These are phyloP conservation scores for Citrus reticulata DNA, from an alignment of 345 rosid genomes.

Conservation along the genomic window DNA sequence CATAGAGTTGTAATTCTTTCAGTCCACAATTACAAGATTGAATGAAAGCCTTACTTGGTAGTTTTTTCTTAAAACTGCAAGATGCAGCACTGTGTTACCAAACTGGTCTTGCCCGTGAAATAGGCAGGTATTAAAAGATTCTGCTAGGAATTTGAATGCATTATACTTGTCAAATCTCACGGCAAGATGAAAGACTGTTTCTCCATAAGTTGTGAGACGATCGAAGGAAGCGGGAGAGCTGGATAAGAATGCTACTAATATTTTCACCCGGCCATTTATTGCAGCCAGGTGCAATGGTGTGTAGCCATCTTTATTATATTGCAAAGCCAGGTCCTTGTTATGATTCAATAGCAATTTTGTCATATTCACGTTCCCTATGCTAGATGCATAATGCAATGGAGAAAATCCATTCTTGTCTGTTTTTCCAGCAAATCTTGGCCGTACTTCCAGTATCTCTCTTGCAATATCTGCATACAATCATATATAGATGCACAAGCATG, in stretches of 20 bases:
- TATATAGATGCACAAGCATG: no score
- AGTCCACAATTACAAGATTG: not conserved
- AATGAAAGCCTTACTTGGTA: not conserved
- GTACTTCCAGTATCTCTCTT: not conserved
- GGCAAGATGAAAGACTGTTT: conserved; percentile 26
- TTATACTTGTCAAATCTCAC: conserved; percentile 4
- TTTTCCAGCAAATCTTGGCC: conserved; percentile 8
- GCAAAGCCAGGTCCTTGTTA: not conserved
- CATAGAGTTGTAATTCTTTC: no score
- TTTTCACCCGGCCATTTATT: conserved; percentile 13
- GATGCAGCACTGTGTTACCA: conserved; percentile 24
- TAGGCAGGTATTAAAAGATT: not conserved
- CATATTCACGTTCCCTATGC: conserved; percentile 2
- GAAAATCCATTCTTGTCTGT: not conserved
- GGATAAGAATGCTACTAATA: conserved; percentile 7
- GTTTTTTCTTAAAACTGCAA: conserved; percentile 13
- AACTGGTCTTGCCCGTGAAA: conserved; percentile 14
- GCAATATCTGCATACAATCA: conserved; percentile 13
- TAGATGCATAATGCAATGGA: conserved; percentile 15
- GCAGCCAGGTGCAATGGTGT: conserved; percentile 22
- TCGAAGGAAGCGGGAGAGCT: conserved; percentile 4
- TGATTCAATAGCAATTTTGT: conserved; percentile 5
- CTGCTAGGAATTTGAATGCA: not conserved
- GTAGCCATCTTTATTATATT: conserved; percentile 1
- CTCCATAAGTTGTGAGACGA: conserved; percentile 3